Evolutionary conservation across 768 basidiomycete species (phyloP).

Genomic region (Phylloporus rhodoxanthus): DNA sequence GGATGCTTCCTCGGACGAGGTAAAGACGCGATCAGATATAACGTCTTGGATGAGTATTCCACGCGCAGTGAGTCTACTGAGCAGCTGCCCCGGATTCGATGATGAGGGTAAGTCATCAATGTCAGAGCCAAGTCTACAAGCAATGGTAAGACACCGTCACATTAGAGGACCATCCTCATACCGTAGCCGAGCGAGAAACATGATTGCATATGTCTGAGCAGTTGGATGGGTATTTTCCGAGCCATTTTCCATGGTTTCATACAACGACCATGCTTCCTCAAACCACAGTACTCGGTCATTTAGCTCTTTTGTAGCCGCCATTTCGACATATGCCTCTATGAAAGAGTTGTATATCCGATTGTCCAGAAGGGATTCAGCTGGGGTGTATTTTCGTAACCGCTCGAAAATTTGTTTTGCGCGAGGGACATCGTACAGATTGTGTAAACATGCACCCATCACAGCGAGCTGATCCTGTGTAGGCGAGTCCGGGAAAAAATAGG

Average conservation of each 20-base stretch:
- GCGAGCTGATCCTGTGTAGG: slow-evolving; percentile 62
- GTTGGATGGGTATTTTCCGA: slow-evolving; percentile 46
- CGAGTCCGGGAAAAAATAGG: slow-evolving; percentile 59
- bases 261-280: slow-evolving; percentile 56
- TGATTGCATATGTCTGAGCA: slow-evolving; percentile 58
- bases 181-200: slow-evolving; percentile 57
- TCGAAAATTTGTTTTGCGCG: slow-evolving; percentile 74
- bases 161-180: slow-evolving; percentile 23
- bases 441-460: slow-evolving; percentile 79
- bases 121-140: slow-evolving; percentile 36
- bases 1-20: slow-evolving; percentile 49
- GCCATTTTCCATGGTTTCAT: slow-evolving; percentile 47
- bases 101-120: slow-evolving; percentile 14
- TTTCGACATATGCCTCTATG: slow-evolving; percentile 55
- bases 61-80: slow-evolving; percentile 43
- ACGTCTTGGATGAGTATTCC: slow-evolving; percentile 47
- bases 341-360: slow-evolving; percentile 56
- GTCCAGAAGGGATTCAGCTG: slow-evolving; percentile 45
- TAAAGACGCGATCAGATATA: slow-evolving; percentile 52
- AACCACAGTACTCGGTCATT: slow-evolving; percentile 50
- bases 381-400: slow-evolving; percentile 41
- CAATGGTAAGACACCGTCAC: slow-evolving; percentile 9
- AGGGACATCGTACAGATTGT: slow-evolving; percentile 66
- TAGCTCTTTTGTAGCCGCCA: slow-evolving; percentile 46
- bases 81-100: slow-evolving; percentile 28